Percentiles rank a stretch among this genome's conserved stretches.
These are phyloP conservation scores for Exophiala xenobiotica DNA, from an alignment of 2,329 filamentous ascomycete species.

Conservation along the genomic window DNA sequence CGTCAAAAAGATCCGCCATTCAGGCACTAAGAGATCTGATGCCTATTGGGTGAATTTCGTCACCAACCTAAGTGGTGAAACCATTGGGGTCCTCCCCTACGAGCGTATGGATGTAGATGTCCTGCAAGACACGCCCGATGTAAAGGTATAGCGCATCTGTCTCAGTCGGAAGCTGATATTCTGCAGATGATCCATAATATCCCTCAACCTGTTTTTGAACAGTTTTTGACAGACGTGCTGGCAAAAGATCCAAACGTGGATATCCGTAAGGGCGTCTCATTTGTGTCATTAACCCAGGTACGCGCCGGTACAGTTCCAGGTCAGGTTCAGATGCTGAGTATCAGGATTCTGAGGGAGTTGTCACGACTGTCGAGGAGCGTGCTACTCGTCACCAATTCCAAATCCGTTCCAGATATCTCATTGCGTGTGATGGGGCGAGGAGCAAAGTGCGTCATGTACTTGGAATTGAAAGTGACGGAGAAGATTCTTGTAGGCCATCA, in stretches of 20 bases:
- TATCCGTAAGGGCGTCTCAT: conserved; percentile 30
- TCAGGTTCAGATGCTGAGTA: conserved; percentile 26
- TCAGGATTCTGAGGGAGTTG: conserved; percentile 26
- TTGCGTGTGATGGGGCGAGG: conserved; percentile 21
- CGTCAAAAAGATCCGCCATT: conserved; percentile 26
- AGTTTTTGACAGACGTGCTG: conserved; percentile 14
- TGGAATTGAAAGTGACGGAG: conserved; percentile 42
- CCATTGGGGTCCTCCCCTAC: conserved; percentile 39
- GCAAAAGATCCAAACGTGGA: conserved; percentile 16
- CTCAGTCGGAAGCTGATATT: not conserved
- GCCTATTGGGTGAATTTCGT: conserved; percentile 45
- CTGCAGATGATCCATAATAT: conserved; percentile 24
- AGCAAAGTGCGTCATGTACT: conserved; percentile 17
- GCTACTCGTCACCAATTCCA: conserved; percentile 13
- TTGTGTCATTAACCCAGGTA: conserved; percentile 38
- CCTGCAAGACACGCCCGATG: conserved; percentile 39
- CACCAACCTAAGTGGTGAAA: conserved; percentile 39
- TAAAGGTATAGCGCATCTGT: conserved; percentile 18
- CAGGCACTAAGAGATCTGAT: conserved; percentile 36
- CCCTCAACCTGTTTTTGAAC: conserved; percentile 19
- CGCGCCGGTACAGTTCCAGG: conserved; percentile 1
- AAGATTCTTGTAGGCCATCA: conserved; percentile 45
- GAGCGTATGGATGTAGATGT: conserved; percentile 33
- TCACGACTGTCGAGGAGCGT: conserved; percentile 28
- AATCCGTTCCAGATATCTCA: conserved; percentile 15